A percentile compares a stretch with the other conserved stretches of the same genome.
Evolutionary conservation across 129 eudicot species (phyloP).

Genomic region (Glebionis coronaria): DNA sequence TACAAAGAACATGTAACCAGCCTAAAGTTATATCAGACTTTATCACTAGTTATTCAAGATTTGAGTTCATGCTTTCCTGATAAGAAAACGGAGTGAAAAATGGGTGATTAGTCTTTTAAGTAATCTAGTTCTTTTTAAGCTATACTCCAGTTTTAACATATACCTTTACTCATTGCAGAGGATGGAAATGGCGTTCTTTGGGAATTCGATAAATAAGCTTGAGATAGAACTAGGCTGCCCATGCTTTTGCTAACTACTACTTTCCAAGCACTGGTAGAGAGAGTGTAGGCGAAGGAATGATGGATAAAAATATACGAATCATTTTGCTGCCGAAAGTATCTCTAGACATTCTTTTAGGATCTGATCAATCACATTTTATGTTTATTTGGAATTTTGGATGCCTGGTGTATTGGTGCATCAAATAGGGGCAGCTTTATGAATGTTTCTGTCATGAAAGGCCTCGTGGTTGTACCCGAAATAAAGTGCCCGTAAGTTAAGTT

Average conservation of each 20-base stretch:
- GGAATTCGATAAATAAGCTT: conserved; percentile 63
- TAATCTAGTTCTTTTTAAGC: not conserved
- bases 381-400: not conserved
- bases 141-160: conserved; percentile 10
- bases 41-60: not conserved
- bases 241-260: conserved; percentile 14
- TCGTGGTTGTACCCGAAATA: no score
- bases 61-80: not conserved
- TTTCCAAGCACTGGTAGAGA: conserved; percentile 14
- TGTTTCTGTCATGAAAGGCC: not conserved
- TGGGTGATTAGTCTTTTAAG: not conserved
- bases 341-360: not conserved
- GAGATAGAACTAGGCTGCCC: conserved; percentile 2
- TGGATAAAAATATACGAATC: not conserved
- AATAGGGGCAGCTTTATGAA: not conserved
- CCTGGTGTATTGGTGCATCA: not conserved
- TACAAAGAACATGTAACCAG: not conserved
- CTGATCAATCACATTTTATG: not conserved
- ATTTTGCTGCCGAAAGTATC: not conserved
- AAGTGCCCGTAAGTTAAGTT: no score
- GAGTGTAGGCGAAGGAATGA: conserved; percentile 9
- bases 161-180: conserved; percentile 40
- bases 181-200: conserved; percentile 69
- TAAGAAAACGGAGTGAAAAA: not conserved
- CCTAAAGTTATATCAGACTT: conserved; percentile 3